Evolutionary conservation across 805 yeast species (phyloP), one percentile per base, ranked within the genome.

Genomic region (Yarrowia deformans): DNA sequence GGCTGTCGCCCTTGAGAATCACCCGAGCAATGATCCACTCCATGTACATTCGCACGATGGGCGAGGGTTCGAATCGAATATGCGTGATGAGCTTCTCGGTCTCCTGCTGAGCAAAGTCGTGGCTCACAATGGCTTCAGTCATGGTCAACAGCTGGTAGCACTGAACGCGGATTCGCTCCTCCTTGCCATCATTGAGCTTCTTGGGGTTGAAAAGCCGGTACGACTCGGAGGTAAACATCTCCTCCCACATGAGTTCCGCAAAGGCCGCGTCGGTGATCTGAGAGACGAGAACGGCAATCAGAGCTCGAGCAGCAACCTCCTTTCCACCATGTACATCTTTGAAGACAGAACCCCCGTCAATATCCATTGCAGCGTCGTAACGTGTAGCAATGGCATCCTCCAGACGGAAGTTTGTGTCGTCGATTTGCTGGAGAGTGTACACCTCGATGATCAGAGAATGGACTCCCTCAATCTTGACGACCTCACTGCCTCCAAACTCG

Each of bases 1-100:
- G 56, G 48, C 48, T n/a, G 9, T 60, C 66, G 70, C 66, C 66
- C 66, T 60, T 60, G 52, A 60, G 50, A 58, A 86, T 75, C 23
- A 82, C 79, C 16, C 80, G 77, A 0, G 91, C 84, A 48, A 89
- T 77, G 14, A 88, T 80, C 97, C 97, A 93, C 74, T 93, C 98
- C 68, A 90, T 78, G 73, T 89, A 91, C 2, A 84, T 79, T 69
- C 98, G 84, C 6, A 87, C 90, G 56, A 87, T 79, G 0, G 97
- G 97, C 71, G 95, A 89, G 14, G 91, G 86, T 71, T 94, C 98
- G 1, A 80, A 77, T 50, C 83, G 80, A 13, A 91, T 79, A 9
- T 80, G 75, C 0, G 77, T 75, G 6, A 82, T 64, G 32, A 60
- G 66, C 40, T 34, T 43, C 14, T 60, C 42, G 2, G 52, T 45